phyloP scores from a whole-genome alignment of 768 basidiomycete genomes.

The Cystofilobasidium bisporidii region DNA sequence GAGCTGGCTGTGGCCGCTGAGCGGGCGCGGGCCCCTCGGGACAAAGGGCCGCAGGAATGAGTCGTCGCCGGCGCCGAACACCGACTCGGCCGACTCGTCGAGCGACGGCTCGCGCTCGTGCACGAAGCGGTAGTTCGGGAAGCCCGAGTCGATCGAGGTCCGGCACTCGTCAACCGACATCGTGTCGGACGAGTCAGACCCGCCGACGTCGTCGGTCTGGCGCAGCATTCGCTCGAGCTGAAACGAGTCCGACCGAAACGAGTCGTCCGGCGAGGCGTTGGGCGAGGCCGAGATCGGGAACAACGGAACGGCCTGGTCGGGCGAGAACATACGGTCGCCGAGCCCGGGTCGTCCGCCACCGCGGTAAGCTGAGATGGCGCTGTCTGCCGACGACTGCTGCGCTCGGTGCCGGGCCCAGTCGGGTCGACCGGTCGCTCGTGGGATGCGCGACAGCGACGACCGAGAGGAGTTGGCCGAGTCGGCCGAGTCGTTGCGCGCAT shows the following conservation, averaged over 20 bases:
- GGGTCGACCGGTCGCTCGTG: not conserved
- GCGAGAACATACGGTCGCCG: conserved; percentile 18
- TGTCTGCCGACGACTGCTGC: conserved; percentile 17
- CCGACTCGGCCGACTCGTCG: conserved; percentile 1
- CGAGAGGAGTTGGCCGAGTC: not conserved
- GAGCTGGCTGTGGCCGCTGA: conserved; percentile 11
- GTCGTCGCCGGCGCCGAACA: conserved; percentile 6
- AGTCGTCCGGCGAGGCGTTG: conserved; percentile 15
- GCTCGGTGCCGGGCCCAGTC: conserved; percentile 15
- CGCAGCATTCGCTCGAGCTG: conserved; percentile 7
- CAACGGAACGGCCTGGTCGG: conserved; percentile 19
- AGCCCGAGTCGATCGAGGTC: conserved; percentile 12
- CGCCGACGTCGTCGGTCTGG: not conserved
- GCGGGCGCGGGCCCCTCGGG: conserved; percentile 1
- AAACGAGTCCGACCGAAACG: conserved; percentile 14
- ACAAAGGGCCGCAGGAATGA: conserved; percentile 13
- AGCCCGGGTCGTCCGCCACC: not conserved
- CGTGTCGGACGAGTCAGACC: conserved; percentile 15
- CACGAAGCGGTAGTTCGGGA: conserved; percentile 4
- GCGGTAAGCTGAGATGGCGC: not conserved
- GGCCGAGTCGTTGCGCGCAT: not conserved
- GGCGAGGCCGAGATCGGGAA: conserved; percentile 24
- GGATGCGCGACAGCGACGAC: not conserved
- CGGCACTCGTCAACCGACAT: conserved; percentile 9
- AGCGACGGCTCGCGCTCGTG: not conserved